Evolutionary conservation across 371 early-diverging fungal species (phyloP).

Genomic region (Dinochytrium kinnereticum): DNA sequence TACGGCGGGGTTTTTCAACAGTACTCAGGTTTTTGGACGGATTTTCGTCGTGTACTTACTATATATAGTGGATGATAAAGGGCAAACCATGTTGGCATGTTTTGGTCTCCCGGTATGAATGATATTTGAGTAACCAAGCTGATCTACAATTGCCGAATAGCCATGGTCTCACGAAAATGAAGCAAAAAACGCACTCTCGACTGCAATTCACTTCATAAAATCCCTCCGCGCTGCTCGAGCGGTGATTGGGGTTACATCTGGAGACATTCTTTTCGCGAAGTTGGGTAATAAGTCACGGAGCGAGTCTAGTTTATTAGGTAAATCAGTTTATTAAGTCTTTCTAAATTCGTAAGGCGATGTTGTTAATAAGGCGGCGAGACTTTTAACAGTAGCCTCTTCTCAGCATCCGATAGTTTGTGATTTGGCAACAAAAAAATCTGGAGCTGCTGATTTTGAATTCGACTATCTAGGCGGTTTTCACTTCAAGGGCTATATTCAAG

Average conservation of each 20-base stretch:
- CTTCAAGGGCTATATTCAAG: neutral
- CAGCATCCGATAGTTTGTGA: constrained; percentile 1
- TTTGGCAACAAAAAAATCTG: too few relatives aligned
- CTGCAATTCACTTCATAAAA: neutral
- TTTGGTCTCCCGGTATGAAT: constrained; percentile 20
- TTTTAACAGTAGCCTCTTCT: neutral
- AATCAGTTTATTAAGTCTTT: neutral
- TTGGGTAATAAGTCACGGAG: neutral
- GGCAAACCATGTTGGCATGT: constrained; percentile 20
- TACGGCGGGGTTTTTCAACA: constrained; percentile 6
- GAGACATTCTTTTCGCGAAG: constrained; percentile 2
- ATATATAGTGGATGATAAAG: constrained; percentile 13
- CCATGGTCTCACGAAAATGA: constrained; percentile 8
- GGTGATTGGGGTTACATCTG: neutral
- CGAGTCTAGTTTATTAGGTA: constrained; percentile 7
- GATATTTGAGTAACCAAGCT: neutral
- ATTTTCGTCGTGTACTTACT: neutral
- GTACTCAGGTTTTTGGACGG: neutral
- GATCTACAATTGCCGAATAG: neutral
- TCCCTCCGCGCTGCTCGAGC: neutral
- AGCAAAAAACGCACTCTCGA: neutral
- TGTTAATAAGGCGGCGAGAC: neutral
- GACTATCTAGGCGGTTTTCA: neutral
- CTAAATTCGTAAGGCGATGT: neutral
- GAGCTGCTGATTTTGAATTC: too few relatives aligned